A percentile compares a stretch with the other conserved stretches of the same genome.
These are phyloP conservation scores for Picea glauca DNA, from an alignment of 75 land plant genomes.

Conservation along the genomic window DNA sequence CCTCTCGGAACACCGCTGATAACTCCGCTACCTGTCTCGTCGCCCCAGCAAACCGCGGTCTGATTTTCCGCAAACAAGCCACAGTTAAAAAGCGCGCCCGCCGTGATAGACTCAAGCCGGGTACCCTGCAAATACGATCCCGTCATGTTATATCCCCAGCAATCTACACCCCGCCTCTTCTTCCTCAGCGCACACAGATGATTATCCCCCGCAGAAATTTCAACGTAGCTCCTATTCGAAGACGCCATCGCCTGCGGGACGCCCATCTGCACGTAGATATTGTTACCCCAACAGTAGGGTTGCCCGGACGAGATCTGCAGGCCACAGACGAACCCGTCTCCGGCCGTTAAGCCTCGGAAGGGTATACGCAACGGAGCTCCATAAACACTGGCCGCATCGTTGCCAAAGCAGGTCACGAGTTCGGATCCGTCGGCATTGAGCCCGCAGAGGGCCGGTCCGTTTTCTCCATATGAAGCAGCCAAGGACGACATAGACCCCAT, in stretches of 20 bases:
- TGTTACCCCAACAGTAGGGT: constrained; percentile 89
- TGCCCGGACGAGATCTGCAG: constrained; percentile 31
- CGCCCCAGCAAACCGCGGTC: constrained; percentile 85
- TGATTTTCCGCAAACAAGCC: constrained; percentile 55
- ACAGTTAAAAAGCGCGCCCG: constrained; percentile 77
- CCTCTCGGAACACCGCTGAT: constrained; percentile 32
- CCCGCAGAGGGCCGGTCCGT: constrained; percentile 71
- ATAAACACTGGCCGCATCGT: constrained; percentile 64
- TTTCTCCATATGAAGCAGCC: constrained; percentile 78
- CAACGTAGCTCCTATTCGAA: constrained; percentile 35
- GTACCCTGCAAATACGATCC: constrained; percentile 26
- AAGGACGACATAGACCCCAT: constrained; percentile 68
- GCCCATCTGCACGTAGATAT: constrained; percentile 60
- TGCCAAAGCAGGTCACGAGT: constrained; percentile 59
- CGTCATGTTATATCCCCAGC: constrained; percentile 96
- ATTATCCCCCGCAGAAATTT: constrained; percentile 74
- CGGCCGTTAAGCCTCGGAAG: constrained; percentile 57
- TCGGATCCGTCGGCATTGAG: constrained; percentile 55
- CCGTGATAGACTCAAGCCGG: constrained; percentile 51
- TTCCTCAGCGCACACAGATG: constrained; percentile 70
- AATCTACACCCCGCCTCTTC: constrained; percentile 48
- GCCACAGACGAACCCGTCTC: constrained; percentile 82
- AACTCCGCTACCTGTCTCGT: constrained; percentile 62
- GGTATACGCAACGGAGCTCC: constrained; percentile 60
- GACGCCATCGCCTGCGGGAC: constrained; percentile 45